Evolutionary conservation across 106 monocot genomes (phyloP).

Genomic region (Agapanthus africanus): DNA sequence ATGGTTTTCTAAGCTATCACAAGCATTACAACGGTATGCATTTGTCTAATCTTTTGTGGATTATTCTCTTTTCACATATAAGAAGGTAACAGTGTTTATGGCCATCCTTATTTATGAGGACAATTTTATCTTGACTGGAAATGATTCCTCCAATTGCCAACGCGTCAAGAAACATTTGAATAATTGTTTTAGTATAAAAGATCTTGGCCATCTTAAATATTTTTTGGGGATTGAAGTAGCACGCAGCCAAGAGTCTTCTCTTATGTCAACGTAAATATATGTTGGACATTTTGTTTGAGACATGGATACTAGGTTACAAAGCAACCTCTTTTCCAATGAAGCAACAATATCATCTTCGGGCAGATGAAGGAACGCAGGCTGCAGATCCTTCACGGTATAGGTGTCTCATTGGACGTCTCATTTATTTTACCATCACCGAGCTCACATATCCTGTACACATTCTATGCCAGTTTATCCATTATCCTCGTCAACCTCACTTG

Average conservation of each 20-base stretch:
- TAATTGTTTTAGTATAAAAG: background rate
- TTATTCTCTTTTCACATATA: background rate
- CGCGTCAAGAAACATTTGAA: background rate
- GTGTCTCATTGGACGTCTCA: background rate
- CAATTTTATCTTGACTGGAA: background rate
- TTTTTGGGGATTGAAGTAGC: constrained; percentile 10
- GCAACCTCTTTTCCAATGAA: background rate
- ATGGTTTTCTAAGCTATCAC: background rate
- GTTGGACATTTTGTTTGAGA: background rate
- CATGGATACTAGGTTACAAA: background rate
- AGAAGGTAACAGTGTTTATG: background rate
- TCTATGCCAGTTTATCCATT: background rate
- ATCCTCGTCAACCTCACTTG: background rate
- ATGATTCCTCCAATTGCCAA: background rate
- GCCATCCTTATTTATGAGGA: background rate
- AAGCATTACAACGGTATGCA: background rate
- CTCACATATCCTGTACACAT: background rate
- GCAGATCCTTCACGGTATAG: background rate
- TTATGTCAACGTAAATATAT: constrained; percentile 5
- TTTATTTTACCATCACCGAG: background rate
- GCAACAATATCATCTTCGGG: background rate
- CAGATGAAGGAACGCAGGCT: background rate
- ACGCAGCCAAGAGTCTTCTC: background rate
- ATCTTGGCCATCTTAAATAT: constrained; percentile 3
- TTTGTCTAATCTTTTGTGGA: background rate